Evolutionary conservation across 306 rosid genomes (phyloP), one percentile per base, ranked within the genome.

Genomic region (Cicer cuneatum): DNA sequence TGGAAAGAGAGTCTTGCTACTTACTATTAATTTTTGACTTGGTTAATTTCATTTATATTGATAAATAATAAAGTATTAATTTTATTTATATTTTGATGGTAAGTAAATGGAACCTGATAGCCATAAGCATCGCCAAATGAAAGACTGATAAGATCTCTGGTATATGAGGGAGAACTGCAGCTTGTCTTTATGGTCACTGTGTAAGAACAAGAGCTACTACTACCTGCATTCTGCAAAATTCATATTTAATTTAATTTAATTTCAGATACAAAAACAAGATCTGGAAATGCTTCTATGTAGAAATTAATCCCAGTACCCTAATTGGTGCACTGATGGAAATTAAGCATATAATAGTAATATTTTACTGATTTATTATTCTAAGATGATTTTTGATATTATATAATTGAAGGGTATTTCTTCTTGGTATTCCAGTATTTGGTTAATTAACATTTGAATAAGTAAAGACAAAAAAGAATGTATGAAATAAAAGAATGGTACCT

Each of bases 91-190:
- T 21, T 21, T 21, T 21, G 0, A 21, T 21, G 29, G 29, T 21
- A 21, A 21, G 29, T 3, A 29, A 52, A 52, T 16, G 40, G 38
- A 66, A 92, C 98, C 98, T 91, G 93, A 75, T 91, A 85, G 66
- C 98, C 98, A 73, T 88, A 83, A 47, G 92, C 96, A 73, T 93
- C 98, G 7, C 98, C 96, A 66, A 93, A 93, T 1, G 90, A 6
- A 47, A 93, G 83, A 75, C 98, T 90, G 80, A 93, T 90, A 6
- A 75, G 86, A 75, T 90, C 98, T 77, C 96, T 84, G 1, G 98
- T 93, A 54, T 90, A 89, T 6, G 74, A 53, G 15, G 96, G 73
- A 15, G 98, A 93, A 33, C 71, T 81, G 66, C 97, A 90, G 85
- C 98, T 93, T 18, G 98, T 90, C 46, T 5, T 88, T 49, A 93